phyloP scores from a whole-genome alignment of 345 rosid genomes.

The Eucalyptus sp. region DNA sequence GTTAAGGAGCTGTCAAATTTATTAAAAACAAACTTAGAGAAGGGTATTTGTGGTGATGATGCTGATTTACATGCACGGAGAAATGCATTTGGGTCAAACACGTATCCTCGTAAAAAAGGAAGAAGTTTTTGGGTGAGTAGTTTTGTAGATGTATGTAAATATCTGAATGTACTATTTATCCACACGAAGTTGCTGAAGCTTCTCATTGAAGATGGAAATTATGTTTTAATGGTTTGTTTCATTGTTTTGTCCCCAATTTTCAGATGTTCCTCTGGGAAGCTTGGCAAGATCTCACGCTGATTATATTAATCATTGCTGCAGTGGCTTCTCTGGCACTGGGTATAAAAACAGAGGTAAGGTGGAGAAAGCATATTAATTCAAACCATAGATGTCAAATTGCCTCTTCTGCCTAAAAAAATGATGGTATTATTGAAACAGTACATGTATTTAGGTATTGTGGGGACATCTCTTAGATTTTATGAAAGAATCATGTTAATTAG shows the following conservation, averaged over 20 bases:
- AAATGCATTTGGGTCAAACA: conserved; percentile 75
- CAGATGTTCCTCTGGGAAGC: conserved; percentile 91
- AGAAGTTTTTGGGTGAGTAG: conserved; percentile 71
- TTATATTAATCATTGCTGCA: conserved; percentile 90
- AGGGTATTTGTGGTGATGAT: conserved; percentile 68
- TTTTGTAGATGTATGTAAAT: not conserved
- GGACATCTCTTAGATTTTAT: not conserved
- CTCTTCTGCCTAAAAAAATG: not conserved
- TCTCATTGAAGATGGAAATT: not conserved
- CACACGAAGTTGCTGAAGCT: not conserved
- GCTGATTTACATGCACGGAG: conserved; percentile 50
- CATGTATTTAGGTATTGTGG: not conserved
- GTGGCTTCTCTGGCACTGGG: conserved; percentile 79
- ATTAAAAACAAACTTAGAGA: conserved; percentile 66
- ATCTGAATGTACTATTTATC: not conserved
- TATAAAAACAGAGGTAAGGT: conserved; percentile 87
- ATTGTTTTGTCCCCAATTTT: not conserved
- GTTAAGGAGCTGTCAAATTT: conserved; percentile 48
- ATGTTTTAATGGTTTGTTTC: not conserved
- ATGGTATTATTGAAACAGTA: not conserved
- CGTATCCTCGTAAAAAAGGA: conserved; percentile 87
- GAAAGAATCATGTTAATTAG: not conserved
- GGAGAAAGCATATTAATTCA: not conserved
- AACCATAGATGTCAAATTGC: not conserved
- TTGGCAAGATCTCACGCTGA: conserved; percentile 78